phyloP scores from a whole-genome alignment of 352 stramenopile species.

The Phytophthora megakarya region DNA sequence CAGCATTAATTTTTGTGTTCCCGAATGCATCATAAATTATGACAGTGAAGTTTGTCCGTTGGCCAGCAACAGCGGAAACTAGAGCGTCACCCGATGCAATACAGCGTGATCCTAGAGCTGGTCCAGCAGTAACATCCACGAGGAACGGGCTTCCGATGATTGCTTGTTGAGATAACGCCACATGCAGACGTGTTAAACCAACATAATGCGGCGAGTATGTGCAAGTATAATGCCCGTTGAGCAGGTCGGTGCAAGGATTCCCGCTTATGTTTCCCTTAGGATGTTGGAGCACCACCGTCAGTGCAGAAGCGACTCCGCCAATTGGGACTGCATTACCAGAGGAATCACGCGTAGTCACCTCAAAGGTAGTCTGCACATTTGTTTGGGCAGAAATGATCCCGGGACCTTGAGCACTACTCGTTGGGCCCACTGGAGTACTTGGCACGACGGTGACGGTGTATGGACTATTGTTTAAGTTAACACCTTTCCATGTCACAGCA shows the following conservation, averaged over 20 bases:
- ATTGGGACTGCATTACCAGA: constrained; percentile 55
- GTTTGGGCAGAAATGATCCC: constrained; percentile 50
- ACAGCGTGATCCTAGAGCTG: constrained; percentile 50
- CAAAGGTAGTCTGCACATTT: constrained; percentile 64
- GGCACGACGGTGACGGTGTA: constrained; percentile 59
- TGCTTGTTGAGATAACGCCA: constrained; percentile 24
- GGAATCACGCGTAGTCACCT: constrained; percentile 58
- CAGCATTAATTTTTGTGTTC: constrained; percentile 70
- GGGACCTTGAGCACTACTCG: constrained; percentile 45
- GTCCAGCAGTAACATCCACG: constrained; percentile 51
- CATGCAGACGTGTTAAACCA: constrained; percentile 43
- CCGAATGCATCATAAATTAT: constrained; percentile 59
- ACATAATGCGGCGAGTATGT: constrained; percentile 61
- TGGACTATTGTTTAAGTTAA: constrained; percentile 63
- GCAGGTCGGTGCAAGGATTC: constrained; percentile 48
- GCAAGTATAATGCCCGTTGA: constrained; percentile 66
- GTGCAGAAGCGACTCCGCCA: constrained; percentile 40
- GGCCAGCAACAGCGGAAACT: constrained; percentile 58
- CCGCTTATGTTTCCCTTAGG: constrained; percentile 47
- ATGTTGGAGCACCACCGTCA: constrained; percentile 49
- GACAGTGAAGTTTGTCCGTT: constrained; percentile 52
- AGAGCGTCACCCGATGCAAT: constrained; percentile 49
- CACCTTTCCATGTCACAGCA: constrained; percentile 44
- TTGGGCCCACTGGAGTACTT: constrained; percentile 45
- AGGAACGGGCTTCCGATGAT: constrained; percentile 61